These are phyloP conservation scores for Saturnispora bothae DNA, from an alignment of 805 yeast genomes.

Conservation along the genomic window DNA sequence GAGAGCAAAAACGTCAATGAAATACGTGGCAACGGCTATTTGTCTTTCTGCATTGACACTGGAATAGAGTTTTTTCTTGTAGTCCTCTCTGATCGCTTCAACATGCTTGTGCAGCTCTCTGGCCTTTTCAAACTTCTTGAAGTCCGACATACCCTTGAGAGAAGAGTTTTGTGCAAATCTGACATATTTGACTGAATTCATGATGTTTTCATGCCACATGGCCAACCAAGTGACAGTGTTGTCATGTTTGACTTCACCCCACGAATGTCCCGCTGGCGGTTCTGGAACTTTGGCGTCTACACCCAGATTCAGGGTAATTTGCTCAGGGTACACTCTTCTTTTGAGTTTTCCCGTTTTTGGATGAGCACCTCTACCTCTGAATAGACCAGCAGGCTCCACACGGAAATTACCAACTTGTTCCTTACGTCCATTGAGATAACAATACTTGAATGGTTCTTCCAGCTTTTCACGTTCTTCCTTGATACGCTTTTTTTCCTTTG, in stretches of 20 bases:
- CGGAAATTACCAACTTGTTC: slow-evolving; percentile 91
- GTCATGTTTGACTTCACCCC: slow-evolving; percentile 89
- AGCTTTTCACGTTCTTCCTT: slow-evolving; percentile 62
- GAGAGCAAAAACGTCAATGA: slow-evolving; percentile 84
- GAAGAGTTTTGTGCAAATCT: slow-evolving; percentile 86
- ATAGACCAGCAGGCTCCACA: slow-evolving; percentile 93
- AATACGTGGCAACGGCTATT: slow-evolving; percentile 86
- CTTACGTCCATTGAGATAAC: slow-evolving; percentile 74
- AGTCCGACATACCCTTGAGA: slow-evolving; percentile 83
- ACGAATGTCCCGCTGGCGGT: slow-evolving; percentile 77
- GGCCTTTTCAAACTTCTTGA: slow-evolving; percentile 87
- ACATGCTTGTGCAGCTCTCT: slow-evolving; percentile 70
- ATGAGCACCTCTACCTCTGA: slow-evolving; percentile 94
- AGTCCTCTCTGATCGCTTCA: slow-evolving; percentile 64
- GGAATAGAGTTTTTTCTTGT: slow-evolving; percentile 57
- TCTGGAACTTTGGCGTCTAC: slow-evolving; percentile 61
- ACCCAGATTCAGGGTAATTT: slow-evolving; percentile 74
- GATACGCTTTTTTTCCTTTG: slow-evolving; percentile 64
- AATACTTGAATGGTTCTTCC: slow-evolving; percentile 75
- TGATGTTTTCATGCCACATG: slow-evolving; percentile 92
- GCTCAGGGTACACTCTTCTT: slow-evolving; percentile 81
- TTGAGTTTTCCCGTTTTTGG: slow-evolving; percentile 92
- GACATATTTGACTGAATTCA: slow-evolving; percentile 76
- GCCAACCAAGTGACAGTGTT: slow-evolving; percentile 92
- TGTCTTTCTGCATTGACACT: slow-evolving; percentile 78